Evolutionary conservation across 1,139 yeast species (phyloP).

Genomic region (Pichia sp.): DNA sequence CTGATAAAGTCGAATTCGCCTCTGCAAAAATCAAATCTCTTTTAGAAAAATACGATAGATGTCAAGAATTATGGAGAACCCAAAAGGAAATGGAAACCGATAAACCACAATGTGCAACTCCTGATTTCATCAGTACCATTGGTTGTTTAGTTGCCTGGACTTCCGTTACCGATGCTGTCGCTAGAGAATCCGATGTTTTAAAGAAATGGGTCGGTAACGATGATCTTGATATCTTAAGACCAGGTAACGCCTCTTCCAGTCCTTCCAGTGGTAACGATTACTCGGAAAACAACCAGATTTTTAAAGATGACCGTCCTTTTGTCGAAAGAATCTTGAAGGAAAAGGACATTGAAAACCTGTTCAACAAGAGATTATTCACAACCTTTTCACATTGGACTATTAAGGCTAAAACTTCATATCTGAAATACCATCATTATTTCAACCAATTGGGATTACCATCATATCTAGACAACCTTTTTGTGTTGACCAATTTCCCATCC

Average conservation of each 20-base stretch:
- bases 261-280: conserved; percentile 1
- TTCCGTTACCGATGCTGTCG: conserved; percentile 69
- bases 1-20: conserved; percentile 29
- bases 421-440: conserved; percentile 61
- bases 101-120: conserved; percentile 67
- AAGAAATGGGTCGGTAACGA: conserved; percentile 78
- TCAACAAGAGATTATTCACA: conserved; percentile 50
- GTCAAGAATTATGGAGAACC: conserved; percentile 81
- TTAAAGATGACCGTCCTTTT: conserved; percentile 64
- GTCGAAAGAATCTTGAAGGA: conserved; percentile 88
- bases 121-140: conserved; percentile 62
- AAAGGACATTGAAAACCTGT: conserved; percentile 73
- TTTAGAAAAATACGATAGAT: conserved; percentile 61
- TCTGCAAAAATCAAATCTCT: conserved; percentile 52
- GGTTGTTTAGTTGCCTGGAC: conserved; percentile 87
- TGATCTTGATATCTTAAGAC: conserved; percentile 53
- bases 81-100: conserved; percentile 75
- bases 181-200: conserved; percentile 54
- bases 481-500: conserved; percentile 75
- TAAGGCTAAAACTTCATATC: conserved; percentile 72
- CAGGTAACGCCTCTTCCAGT: conserved; percentile 8
- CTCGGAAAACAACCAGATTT: conserved; percentile 37
- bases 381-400: conserved; percentile 72
- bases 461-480: conserved; percentile 63
- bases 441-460: conserved; percentile 75